These are phyloP conservation scores for Cordyceps tenuipes DNA, from an alignment of 2,329 filamentous ascomycete genomes.

Conservation along the genomic window DNA sequence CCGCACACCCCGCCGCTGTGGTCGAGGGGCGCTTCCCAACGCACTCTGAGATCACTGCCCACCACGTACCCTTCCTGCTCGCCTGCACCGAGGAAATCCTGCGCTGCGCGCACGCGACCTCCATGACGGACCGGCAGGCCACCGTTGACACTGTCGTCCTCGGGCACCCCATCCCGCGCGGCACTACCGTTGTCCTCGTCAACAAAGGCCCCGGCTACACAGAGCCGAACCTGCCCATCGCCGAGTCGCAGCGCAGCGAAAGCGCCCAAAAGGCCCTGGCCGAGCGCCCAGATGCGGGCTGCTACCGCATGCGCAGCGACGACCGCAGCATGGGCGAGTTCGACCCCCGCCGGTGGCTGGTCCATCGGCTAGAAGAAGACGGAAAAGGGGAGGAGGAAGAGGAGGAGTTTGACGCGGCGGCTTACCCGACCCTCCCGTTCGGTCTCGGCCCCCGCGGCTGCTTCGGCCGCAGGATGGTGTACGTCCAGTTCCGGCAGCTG, in stretches of 20 bases:
- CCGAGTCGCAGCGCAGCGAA: not conserved
- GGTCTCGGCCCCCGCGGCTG: constrained; percentile 6
- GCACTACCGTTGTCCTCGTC: constrained; percentile 19
- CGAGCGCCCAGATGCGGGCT: constrained; percentile 1
- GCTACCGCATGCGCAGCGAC: not conserved
- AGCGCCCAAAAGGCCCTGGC: not conserved
- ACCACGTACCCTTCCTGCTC: constrained; percentile 22
- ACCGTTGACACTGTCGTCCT: constrained; percentile 20
- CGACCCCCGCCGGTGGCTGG: constrained; percentile 13
- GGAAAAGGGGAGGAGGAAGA: not conserved
- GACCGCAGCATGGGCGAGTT: constrained; percentile 9
- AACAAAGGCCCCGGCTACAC: constrained; percentile 18
- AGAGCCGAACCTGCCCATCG: not conserved
- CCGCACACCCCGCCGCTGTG: constrained; percentile 14
- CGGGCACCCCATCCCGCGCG: constrained; percentile 21
- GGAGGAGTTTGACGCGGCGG: not conserved
- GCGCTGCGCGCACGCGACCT: constrained; percentile 19
- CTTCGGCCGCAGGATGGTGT: constrained; percentile 5
- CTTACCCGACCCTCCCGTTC: constrained; percentile 2
- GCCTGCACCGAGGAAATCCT: constrained; percentile 26
- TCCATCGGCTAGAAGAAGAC: not conserved
- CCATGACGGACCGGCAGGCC: constrained; percentile 20
- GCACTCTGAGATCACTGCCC: constrained; percentile 18
- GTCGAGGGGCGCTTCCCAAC: constrained; percentile 16
- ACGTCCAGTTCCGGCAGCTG: constrained; percentile 6